Conservation (phyloP, 139 green algal species). For the Pseudopediastrum boryanum region DNA sequence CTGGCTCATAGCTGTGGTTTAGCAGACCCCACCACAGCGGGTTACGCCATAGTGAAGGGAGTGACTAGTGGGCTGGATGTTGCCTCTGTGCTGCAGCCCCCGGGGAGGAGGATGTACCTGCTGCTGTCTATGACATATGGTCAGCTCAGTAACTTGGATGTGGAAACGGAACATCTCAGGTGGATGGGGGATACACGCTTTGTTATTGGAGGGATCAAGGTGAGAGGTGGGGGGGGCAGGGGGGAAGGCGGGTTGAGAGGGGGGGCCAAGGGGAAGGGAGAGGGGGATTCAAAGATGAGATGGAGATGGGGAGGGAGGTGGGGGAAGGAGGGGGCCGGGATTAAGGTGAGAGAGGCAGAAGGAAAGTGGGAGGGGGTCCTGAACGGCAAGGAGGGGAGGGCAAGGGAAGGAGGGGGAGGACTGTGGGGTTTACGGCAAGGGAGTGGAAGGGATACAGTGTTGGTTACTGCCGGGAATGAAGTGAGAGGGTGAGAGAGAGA, state of each 20-base stretch:
- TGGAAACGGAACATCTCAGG: constrained; percentile 79
- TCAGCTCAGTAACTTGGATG: constrained; percentile 77
- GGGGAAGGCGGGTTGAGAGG: background rate
- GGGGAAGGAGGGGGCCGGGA: no score
- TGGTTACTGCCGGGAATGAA: no score
- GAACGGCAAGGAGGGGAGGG: no score
- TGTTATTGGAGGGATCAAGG: constrained; percentile 55
- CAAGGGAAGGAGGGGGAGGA: no score
- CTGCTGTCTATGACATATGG: constrained; percentile 72
- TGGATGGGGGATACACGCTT: constrained; percentile 80
- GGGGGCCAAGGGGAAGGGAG: no score
- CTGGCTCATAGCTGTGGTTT: constrained; percentile 70
- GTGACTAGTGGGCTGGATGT: constrained; percentile 61
- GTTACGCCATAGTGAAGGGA: constrained; percentile 57
- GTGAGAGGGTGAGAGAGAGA: no score
- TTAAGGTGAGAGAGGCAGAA: no score
- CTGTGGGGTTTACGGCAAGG: no score
- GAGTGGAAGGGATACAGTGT: no score
- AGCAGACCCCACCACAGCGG: constrained; percentile 64
- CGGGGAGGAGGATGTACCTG: constrained; percentile 12
- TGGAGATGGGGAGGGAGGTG: no score
- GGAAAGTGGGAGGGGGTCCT: no score
- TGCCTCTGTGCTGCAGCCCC: constrained; percentile 65
- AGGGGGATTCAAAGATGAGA: no score
- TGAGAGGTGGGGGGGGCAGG: background rate